Evolutionary conservation across 371 early-diverging fungal genomes (phyloP), one percentile per base, ranked within the genome.

Genomic region (Dentiscutata heterogama): DNA sequence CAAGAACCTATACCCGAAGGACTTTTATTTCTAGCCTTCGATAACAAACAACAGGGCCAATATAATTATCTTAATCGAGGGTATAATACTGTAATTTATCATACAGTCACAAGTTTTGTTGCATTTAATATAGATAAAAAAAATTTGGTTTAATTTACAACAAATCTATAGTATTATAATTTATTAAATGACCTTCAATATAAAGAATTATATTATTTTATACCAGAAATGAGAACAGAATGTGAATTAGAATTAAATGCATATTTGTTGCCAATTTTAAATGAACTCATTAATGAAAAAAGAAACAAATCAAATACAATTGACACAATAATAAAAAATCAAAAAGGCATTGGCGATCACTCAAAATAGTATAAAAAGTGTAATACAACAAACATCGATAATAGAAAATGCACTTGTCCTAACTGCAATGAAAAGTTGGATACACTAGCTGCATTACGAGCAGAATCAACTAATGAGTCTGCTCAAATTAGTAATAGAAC

Each of bases 81-180:
- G 35, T 51, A 50, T 46, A 73, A 73, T 73, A 73, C 73, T 18
- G 25, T 73, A 25, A 73, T 73, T 18, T 73, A 50, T 31, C 18
- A 73, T 73, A 73, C 20, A 20, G 25, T 73, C 54, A 73, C 74
- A n/a, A n/a, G n/a, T n/a, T n/a, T n/a, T n/a, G n/a, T n/a, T n/a
- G n/a, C n/a, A n/a, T n/a, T n/a, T n/a, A 73, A 73, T 73, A 50
- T 50, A 22, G 68, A 73, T 73, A 31, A 73, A 73, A 73, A 20
- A 20, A 73, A 73, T 29, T 25, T 42, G 31, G 20, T 73, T 31
- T 22, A 53, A 73, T 50, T 14, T 73, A 73, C 50, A 50, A 50
- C 54, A 53, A 51, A 73, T 73, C 74, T 42, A 11, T 73, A 42
- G 46, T 25, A 20, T 22, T 42, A 73, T 29, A 50, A 39, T 54